Conservation (phyloP, 2,329 filamentous ascomycete genomes). For the Didymella glomerata region DNA sequence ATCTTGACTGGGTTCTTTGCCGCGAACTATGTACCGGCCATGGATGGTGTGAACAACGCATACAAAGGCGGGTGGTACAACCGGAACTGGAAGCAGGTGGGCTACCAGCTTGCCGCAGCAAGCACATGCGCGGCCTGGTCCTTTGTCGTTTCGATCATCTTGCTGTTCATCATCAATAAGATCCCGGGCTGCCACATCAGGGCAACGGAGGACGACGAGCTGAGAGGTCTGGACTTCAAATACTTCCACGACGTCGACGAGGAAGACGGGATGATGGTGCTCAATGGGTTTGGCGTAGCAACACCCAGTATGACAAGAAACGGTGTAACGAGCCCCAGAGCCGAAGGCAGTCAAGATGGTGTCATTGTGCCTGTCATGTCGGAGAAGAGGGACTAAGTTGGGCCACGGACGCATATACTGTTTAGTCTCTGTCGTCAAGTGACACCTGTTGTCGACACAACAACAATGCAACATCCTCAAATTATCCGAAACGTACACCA, state of each 20-base stretch:
- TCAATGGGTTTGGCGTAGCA: conserved; percentile 30
- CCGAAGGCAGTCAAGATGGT: conserved; percentile 32
- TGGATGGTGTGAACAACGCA: conserved; percentile 61
- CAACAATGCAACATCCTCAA: neutral
- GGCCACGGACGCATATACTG: neutral
- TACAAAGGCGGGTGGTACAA: conserved; percentile 62
- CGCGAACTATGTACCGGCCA: conserved; percentile 57
- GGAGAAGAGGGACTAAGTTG: conserved; percentile 33
- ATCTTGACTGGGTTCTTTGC: conserved; percentile 68
- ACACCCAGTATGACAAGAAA: conserved; percentile 22
- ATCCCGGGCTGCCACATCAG: conserved; percentile 66
- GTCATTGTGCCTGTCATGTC: conserved; percentile 25
- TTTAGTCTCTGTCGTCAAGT: neutral
- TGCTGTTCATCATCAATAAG: conserved; percentile 65
- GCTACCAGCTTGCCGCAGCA: conserved; percentile 66
- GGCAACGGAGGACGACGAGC: conserved; percentile 64
- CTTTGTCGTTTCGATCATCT: conserved; percentile 61
- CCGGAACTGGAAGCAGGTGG: conserved; percentile 63
- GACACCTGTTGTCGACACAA: neutral
- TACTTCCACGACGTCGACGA: conserved; percentile 54
- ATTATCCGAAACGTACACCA: neutral
- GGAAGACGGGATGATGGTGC: conserved; percentile 34
- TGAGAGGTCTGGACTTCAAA: conserved; percentile 62
- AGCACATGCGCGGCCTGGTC: conserved; percentile 64
- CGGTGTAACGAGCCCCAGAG: conserved; percentile 22